Conservation (phyloP, 2,329 filamentous ascomycete species). For the Fusarium brachygibbosum region DNA sequence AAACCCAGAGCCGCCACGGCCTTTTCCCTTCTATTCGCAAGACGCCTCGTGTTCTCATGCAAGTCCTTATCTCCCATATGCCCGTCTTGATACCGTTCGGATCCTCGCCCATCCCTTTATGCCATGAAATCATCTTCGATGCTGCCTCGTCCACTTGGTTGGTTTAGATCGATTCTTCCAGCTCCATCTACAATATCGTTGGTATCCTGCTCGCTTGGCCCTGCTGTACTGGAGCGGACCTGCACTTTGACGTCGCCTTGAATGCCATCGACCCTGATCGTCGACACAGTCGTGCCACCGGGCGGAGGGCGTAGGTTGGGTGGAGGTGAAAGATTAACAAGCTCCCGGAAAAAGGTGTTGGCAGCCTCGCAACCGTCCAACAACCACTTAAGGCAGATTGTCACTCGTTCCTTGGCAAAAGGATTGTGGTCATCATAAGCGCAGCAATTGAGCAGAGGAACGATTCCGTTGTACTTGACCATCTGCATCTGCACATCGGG, state of each 20-base stretch:
- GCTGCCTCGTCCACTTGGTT: constrained; percentile 49
- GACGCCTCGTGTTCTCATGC: background rate
- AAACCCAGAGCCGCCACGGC: background rate
- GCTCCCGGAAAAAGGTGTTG: constrained; percentile 76
- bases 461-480: constrained; percentile 85
- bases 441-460: constrained; percentile 89
- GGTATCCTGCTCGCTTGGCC: constrained; percentile 48
- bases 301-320: constrained; percentile 56
- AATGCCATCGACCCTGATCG: constrained; percentile 68
- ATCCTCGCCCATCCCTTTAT: constrained; percentile 27
- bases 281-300: constrained; percentile 56
- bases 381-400: constrained; percentile 87
- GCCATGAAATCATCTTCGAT: constrained; percentile 63
- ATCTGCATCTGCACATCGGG: constrained; percentile 89
- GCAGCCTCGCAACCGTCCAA: constrained; percentile 81
- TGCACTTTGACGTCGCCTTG: constrained; percentile 69
- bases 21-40: background rate
- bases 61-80: background rate
- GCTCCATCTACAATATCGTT: constrained; percentile 61
- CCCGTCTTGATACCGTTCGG: background rate
- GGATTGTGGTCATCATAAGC: constrained; percentile 93
- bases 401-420: constrained; percentile 91
- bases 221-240: constrained; percentile 56
- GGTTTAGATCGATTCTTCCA: constrained; percentile 58
- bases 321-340: constrained; percentile 63